These are phyloP conservation scores for Alternaria metachromatica DNA, from an alignment of 2,329 filamentous ascomycete genomes.

Conservation along the genomic window DNA sequence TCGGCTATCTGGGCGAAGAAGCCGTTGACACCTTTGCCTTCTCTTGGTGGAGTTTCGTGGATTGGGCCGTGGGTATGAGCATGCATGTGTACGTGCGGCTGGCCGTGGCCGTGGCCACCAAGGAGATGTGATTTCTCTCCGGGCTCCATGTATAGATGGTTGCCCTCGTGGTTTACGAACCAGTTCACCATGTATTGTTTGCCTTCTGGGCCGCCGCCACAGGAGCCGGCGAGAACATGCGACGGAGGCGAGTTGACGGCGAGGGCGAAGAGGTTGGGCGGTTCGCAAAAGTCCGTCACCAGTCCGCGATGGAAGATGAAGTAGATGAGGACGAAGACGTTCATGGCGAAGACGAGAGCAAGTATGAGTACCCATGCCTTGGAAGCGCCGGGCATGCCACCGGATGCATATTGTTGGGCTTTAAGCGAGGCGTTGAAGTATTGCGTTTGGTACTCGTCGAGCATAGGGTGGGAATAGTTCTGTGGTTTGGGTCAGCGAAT, in stretches of 20 bases:
- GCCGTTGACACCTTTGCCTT: neutral
- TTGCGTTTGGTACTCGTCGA: constrained; percentile 60
- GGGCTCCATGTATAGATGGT: constrained; percentile 62
- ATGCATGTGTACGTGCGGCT: constrained; percentile 19
- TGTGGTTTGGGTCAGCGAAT: constrained; percentile 35
- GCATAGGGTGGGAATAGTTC: constrained; percentile 45
- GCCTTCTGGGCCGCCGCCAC: constrained; percentile 62
- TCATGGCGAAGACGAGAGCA: constrained; percentile 69
- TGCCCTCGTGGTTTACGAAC: constrained; percentile 55
- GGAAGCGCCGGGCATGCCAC: constrained; percentile 67
- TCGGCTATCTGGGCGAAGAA: constrained; percentile 8
- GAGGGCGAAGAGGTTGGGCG: constrained; percentile 75
- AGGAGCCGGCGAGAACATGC: constrained; percentile 60
- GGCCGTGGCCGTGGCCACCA: constrained; percentile 12
- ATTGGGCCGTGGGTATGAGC: constrained; percentile 6
- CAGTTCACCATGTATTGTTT: constrained; percentile 56
- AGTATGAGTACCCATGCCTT: constrained; percentile 72
- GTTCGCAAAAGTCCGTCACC: constrained; percentile 80
- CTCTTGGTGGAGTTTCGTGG: neutral
- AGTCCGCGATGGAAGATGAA: constrained; percentile 65
- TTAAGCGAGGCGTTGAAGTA: constrained; percentile 69
- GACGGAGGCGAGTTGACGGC: constrained; percentile 70
- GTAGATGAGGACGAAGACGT: constrained; percentile 70
- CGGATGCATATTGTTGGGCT: constrained; percentile 73
- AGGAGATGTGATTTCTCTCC: constrained; percentile 42